A percentile compares a stretch with the other conserved stretches of the same genome.
These are phyloP conservation scores for Chrysoporthe deuterocubensis DNA, from an alignment of 2,329 filamentous ascomycete genomes.

Conservation along the genomic window DNA sequence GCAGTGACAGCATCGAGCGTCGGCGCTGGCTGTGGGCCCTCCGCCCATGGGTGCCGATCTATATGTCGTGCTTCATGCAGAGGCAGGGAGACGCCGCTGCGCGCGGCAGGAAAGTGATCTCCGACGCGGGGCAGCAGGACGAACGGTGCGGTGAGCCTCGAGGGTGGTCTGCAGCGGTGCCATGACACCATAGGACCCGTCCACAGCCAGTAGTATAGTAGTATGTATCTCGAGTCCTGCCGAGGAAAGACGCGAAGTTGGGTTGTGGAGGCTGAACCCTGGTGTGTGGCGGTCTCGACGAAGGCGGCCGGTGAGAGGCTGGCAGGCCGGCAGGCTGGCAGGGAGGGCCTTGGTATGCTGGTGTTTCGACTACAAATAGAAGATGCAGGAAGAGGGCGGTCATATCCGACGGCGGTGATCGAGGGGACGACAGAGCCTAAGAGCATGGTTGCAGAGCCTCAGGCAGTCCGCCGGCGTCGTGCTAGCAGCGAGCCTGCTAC, in stretches of 20 bases:
- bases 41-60: slow-evolving; percentile 4
- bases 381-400: slow-evolving; percentile 21
- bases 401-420: slow-evolving; percentile 20
- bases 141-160: neutral
- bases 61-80: slow-evolving; percentile 13
- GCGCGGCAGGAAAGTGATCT: neutral
- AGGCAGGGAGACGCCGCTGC: slow-evolving; percentile 3
- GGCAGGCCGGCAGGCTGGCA: slow-evolving; percentile 12
- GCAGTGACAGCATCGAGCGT: neutral
- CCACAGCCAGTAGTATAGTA: no score
- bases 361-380: slow-evolving; percentile 23
- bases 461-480: neutral
- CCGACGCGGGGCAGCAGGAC: neutral
- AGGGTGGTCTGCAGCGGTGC: neutral
- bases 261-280: neutral
- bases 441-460: neutral
- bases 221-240: neutral
- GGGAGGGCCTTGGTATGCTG: slow-evolving; percentile 23
- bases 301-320: slow-evolving; percentile 4
- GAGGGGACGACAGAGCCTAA: neutral
- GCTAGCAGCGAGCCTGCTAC: no score
- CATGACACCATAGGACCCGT: no score
- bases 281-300: neutral
- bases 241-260: neutral
- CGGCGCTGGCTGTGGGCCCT: neutral